A percentile compares a stretch with the other conserved stretches of the same genome.
These are phyloP conservation scores for Saussurea involucrata DNA, from an alignment of 129 eudicot species.

Conservation along the genomic window DNA sequence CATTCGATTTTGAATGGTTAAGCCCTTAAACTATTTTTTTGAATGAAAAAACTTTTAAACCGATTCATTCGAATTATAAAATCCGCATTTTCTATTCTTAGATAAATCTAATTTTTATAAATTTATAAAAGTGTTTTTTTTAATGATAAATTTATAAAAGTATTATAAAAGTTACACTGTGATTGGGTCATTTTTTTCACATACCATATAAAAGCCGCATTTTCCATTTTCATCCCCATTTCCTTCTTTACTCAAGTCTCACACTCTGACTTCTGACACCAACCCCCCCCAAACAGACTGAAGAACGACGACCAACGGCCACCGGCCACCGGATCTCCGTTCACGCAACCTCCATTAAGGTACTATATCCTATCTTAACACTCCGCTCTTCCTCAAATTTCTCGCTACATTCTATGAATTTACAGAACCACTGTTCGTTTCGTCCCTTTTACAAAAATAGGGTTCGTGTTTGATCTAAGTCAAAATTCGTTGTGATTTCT, in stretches of 20 bases:
- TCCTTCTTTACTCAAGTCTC: conserved; percentile 21
- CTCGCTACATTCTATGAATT: conserved; percentile 6
- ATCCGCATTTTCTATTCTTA: too few relatives aligned
- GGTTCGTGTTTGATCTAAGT: conserved; percentile 15
- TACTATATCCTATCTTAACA: not conserved
- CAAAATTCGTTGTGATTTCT: conserved; percentile 3
- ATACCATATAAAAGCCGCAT: not conserved
- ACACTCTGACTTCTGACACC: conserved; percentile 20
- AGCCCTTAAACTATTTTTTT: too few relatives aligned
- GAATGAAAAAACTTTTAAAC: too few relatives aligned
- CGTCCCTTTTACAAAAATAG: conserved; percentile 8
- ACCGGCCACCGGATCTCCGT: conserved; percentile 29
- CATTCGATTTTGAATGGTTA: too few relatives aligned
- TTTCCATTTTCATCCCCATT: conserved; percentile 1
- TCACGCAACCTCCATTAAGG: conserved; percentile 19
- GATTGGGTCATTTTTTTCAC: not conserved
- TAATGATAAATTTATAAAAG: not conserved
- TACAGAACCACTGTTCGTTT: conserved; percentile 7
- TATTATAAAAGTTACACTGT: not conserved
- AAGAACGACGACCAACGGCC: conserved; percentile 25
- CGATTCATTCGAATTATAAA: too few relatives aligned
- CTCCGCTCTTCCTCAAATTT: not conserved
- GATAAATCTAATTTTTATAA: too few relatives aligned
- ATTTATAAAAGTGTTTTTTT: too few relatives aligned
- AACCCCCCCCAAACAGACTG: conserved; percentile 13